A percentile compares a stretch with the other conserved stretches of the same genome.
Conservation (phyloP, 352 stramenopile genomes). For the Stramenopiles sp. region DNA sequence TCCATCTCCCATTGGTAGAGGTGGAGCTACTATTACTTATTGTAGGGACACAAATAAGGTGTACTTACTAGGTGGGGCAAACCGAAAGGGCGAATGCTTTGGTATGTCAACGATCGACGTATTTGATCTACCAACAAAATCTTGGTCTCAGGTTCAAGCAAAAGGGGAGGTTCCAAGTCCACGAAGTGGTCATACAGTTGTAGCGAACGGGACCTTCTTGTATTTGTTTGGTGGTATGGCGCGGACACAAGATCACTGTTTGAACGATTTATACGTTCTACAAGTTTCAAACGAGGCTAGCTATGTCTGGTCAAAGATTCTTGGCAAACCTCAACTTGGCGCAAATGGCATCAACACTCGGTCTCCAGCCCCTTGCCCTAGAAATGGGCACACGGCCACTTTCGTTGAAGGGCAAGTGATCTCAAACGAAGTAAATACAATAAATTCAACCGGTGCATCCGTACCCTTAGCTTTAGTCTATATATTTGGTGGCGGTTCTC, state of each 20-base stretch:
- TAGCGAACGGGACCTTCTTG: background rate
- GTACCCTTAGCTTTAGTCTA: too few relatives aligned
- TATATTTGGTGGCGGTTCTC: conserved; percentile 8
- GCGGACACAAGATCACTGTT: background rate
- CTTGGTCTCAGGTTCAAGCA: background rate
- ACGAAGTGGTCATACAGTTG: background rate
- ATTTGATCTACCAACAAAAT: background rate
- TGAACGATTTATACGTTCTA: conserved; percentile 9
- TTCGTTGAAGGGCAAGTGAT: too few relatives aligned
- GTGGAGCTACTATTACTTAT: conserved; percentile 1
- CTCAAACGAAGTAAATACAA: too few relatives aligned
- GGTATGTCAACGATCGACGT: background rate
- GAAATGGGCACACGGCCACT: conserved; percentile 5
- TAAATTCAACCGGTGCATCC: too few relatives aligned
- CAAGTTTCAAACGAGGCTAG: background rate
- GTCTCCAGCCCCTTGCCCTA: background rate
- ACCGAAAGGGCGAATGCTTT: background rate
- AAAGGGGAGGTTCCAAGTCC: background rate
- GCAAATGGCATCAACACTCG: background rate
- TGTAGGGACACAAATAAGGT: background rate
- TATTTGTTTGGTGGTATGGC: conserved; percentile 4
- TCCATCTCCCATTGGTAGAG: background rate
- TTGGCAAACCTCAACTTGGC: background rate
- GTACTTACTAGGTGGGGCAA: conserved; percentile 4
- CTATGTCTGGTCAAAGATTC: background rate